Evolutionary conservation across 768 basidiomycete genomes (phyloP).

Genomic region (Coprinopsis cinerea): DNA sequence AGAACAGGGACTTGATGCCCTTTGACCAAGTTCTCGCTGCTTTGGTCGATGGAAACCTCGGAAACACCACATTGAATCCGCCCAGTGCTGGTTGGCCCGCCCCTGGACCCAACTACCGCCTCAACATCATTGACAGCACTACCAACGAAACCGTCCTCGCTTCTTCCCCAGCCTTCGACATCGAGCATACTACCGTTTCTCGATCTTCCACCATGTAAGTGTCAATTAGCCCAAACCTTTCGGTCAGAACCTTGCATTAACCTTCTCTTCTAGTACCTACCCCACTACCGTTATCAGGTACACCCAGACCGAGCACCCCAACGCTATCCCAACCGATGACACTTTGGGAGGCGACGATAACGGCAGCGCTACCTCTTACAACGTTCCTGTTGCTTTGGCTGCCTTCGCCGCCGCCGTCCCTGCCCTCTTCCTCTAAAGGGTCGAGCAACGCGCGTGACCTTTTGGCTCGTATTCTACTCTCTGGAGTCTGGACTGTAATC

Average conservation of each 20-base stretch:
- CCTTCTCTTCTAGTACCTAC: background rate
- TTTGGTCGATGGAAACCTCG: conserved; percentile 41
- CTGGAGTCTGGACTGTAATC: no score
- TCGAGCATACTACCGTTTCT: conserved; percentile 16
- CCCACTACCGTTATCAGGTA: background rate
- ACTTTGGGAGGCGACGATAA: conserved; percentile 1
- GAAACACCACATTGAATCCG: conserved; percentile 38
- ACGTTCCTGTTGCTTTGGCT: background rate
- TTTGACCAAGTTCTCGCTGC: conserved; percentile 48
- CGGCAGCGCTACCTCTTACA: background rate
- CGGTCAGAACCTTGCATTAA: background rate
- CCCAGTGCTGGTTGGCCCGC: conserved; percentile 63
- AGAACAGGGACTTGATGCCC: conserved; percentile 32
- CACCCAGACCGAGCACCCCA: background rate
- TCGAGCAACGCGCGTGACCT: no score
- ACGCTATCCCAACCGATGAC: conserved; percentile 4
- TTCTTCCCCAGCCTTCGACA: conserved; percentile 60
- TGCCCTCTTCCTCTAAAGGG: conserved; percentile 2
- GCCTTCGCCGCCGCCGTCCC: conserved; percentile 1
- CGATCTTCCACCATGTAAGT: conserved; percentile 3
- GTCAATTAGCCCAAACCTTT: background rate
- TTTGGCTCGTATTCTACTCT: no score
- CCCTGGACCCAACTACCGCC: conserved; percentile 49
- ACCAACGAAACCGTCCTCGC: conserved; percentile 53
- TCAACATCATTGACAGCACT: conserved; percentile 60